Evolutionary conservation across 257 asterid species (phyloP).

Genomic region (Craterostigma plantagineum): DNA sequence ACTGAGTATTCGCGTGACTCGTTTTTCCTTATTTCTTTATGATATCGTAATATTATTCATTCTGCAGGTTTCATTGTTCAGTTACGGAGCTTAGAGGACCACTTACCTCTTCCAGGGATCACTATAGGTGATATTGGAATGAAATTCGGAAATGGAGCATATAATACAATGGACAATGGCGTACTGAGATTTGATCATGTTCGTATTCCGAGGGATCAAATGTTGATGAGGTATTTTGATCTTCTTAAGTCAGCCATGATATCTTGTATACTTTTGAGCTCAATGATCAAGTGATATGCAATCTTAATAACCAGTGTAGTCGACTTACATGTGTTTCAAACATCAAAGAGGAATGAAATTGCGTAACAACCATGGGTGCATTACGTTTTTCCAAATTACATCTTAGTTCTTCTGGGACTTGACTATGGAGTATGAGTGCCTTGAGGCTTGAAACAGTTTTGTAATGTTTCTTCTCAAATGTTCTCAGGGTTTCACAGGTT

Average conservation of each 20-base stretch:
- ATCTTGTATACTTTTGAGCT: background rate
- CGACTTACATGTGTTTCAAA: no score
- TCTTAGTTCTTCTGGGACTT: no score
- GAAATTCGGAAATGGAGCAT: slow-evolving; percentile 97
- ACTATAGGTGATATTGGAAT: slow-evolving; percentile 92
- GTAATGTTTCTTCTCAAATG: background rate
- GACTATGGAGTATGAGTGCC: no score
- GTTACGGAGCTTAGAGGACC: slow-evolving; percentile 84
- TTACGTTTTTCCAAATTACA: no score
- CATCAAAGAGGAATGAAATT: no score
- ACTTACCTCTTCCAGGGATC: slow-evolving; percentile 72
- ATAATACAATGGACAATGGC: slow-evolving; percentile 96
- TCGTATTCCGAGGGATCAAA: slow-evolving; percentile 89
- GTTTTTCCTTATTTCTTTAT: background rate
- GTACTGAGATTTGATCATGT: slow-evolving; percentile 75
- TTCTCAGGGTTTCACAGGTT: no score
- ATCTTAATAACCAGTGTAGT: no score
- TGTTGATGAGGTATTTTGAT: slow-evolving; percentile 71
- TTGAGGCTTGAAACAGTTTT: no score
- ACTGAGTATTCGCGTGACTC: background rate
- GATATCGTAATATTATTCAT: slow-evolving; percentile 1
- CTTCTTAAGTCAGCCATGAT: background rate
- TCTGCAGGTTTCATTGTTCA: slow-evolving; percentile 76
- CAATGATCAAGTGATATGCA: no score
- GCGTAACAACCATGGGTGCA: no score